Percentiles rank a stretch among this genome's conserved stretches.
Conservation (phyloP, 2,329 filamentous ascomycete genomes). For the Paraphaeosphaeria sporulosa region DNA sequence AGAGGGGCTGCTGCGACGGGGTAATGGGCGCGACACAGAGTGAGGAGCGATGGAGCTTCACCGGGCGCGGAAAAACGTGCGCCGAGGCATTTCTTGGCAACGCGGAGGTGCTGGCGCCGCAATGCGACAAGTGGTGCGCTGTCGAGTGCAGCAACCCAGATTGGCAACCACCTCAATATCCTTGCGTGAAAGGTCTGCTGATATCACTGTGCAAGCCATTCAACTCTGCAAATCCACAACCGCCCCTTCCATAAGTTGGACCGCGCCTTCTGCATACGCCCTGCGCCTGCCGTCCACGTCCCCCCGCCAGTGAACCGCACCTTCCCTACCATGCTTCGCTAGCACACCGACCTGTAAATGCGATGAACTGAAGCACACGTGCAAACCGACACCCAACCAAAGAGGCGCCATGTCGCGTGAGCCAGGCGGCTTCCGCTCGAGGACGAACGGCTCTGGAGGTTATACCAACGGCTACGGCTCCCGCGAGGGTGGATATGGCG, state of each 20-base stretch:
- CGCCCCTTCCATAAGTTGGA: not conserved
- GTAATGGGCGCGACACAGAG: conserved; percentile 12
- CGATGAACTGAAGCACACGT: not conserved
- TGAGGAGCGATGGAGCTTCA: conserved; percentile 7
- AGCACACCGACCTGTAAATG: not conserved
- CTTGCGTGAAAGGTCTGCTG: not conserved
- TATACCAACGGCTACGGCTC: conserved; percentile 50
- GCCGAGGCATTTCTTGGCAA: not conserved
- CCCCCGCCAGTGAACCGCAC: conserved; percentile 3
- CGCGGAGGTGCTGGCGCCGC: conserved; percentile 3
- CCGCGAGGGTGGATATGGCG: conserved; percentile 33
- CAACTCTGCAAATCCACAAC: not conserved
- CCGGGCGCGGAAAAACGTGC: not conserved
- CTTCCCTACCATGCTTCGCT: not conserved
- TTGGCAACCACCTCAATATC: not conserved
- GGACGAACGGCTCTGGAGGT: conserved; percentile 41
- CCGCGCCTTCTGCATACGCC: not conserved
- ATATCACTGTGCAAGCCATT: not conserved
- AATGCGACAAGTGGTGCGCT: conserved; percentile 2
- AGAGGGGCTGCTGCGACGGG: conserved; percentile 1
- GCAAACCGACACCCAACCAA: not conserved
- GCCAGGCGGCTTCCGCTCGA: conserved; percentile 41
- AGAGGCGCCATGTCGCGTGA: conserved; percentile 45
- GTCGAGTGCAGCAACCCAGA: not conserved
- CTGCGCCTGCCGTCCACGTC: conserved; percentile 3